phyloP scores from a whole-genome alignment of 2,329 filamentous ascomycete genomes.

The Aureobasidium mangrovei region DNA sequence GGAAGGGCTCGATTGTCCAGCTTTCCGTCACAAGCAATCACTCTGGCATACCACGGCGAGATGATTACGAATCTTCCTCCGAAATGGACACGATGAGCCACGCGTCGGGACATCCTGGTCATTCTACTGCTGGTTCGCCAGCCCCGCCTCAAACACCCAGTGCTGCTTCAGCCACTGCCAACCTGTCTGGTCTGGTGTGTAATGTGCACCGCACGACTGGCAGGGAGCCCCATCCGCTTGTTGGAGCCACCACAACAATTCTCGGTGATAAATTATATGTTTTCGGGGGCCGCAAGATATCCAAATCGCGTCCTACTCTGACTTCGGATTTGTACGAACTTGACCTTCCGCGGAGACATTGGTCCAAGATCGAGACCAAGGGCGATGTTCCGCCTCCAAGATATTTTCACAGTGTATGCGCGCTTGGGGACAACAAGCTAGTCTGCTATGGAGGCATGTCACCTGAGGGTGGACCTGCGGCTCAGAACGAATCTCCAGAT shows the following conservation, averaged over 20 bases:
- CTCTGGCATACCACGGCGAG: conserved; percentile 36
- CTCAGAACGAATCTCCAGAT: conserved; percentile 21
- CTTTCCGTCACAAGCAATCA: conserved; percentile 37
- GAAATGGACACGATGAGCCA: conserved; percentile 27
- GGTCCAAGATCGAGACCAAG: conserved; percentile 76
- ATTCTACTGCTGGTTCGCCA: conserved; percentile 4
- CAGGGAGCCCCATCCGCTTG: conserved; percentile 78
- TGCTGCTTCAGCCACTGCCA: conserved; percentile 36
- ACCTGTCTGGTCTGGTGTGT: conserved; percentile 58
- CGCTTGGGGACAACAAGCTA: conserved; percentile 86
- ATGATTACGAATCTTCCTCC: conserved; percentile 33
- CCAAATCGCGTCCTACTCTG: conserved; percentile 71
- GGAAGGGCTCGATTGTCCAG: conserved; percentile 29
- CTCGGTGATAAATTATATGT: conserved; percentile 94
- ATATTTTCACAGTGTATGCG: conserved; percentile 95
- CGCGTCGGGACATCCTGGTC: conserved; percentile 17
- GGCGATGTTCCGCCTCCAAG: conserved; percentile 84
- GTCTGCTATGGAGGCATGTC: conserved; percentile 99
- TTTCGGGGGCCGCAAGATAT: conserved; percentile 84
- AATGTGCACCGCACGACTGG: conserved; percentile 77
- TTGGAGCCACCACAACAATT: conserved; percentile 91
- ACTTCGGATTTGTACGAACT: conserved; percentile 90
- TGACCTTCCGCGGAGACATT: conserved; percentile 82
- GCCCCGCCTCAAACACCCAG: conserved; percentile 20
- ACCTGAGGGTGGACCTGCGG: conserved; percentile 70